Base-by-base conservation (phyloP, 1,284 basidiomycete species). In the Ganoderma leucocontextum region DNA sequence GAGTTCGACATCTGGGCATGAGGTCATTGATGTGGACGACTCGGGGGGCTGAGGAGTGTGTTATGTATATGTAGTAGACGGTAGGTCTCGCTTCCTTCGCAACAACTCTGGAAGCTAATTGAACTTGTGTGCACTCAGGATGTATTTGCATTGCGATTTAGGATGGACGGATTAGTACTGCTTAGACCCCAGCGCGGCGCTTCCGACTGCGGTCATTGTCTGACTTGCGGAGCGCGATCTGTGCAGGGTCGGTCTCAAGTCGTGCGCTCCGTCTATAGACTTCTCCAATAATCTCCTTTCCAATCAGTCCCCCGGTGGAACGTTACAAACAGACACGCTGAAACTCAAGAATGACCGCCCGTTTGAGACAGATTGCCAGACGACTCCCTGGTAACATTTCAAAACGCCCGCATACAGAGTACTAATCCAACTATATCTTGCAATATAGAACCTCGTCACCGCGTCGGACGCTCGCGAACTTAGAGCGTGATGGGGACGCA, bases 401-500 rank as follows among this genome's bases (percentile, higher is more conserved):
- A 53, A 25, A 29, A 33, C 25, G n/a, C 10, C 52, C 29, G 12
- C 12, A 33, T 53, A 53, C 52, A 29, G n/a, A 25, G 29, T 53
- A 53, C 52, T 53, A 33, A 33, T 53, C 52, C 15, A 53, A 33
- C 52, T 9, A 22, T 22, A 49, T 25, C 8, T 5, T n/a, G 10
- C 12, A 1, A 15, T 12, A 53, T n/a, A 53, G 25, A 33, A 8
- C 25, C 12, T 33, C 6, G 2, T 12, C 29, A 15, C 10, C 22
- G 52, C 29, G 25, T 15, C 1, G 25, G 12, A n/a, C 9, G 41
- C 33, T 25, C 33, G 8, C 7, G 9, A 7, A 4, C 41, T 58
- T 42, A 71, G 60, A 71, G 64, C 36, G 12, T 53, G 53, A 71
- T 39, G 13, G 66, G 66, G 12, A 68, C n/a, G 44, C 70, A 71